Percentiles rank a stretch among this genome's conserved stretches.
These are phyloP conservation scores for Termitomyces sp. DNA, from an alignment of 768 basidiomycete genomes.

Conservation along the genomic window DNA sequence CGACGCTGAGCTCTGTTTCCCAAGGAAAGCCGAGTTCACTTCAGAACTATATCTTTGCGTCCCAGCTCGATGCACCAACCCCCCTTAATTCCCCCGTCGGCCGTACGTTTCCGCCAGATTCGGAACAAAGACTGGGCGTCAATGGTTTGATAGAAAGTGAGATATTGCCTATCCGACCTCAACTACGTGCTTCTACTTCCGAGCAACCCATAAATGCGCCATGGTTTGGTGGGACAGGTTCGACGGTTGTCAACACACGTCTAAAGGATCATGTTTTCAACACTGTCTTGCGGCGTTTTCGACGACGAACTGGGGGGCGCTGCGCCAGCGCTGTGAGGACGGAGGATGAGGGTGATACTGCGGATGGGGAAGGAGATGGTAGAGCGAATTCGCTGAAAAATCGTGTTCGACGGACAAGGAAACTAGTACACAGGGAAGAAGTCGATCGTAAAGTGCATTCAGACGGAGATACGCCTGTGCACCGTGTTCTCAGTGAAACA, in stretches of 20 bases:
- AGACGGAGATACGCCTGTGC: constrained; percentile 33
- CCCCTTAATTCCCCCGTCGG: constrained; percentile 40
- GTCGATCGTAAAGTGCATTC: constrained; percentile 34
- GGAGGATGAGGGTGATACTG: constrained; percentile 55
- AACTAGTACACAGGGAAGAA: constrained; percentile 37
- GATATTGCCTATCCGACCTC: constrained; percentile 25
- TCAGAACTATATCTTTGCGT: constrained; percentile 30
- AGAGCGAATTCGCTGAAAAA: constrained; percentile 19
- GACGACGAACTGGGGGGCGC: constrained; percentile 43
- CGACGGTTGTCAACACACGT: constrained; percentile 89
- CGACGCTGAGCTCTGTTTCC: constrained; percentile 15
- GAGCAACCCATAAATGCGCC: constrained; percentile 34
- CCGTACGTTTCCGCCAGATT: constrained; percentile 25
- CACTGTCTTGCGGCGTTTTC: constrained; percentile 74
- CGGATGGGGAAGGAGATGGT: constrained; percentile 33
- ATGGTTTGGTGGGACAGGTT: constrained; percentile 86
- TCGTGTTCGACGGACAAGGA: constrained; percentile 27
- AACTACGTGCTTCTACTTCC: constrained; percentile 35
- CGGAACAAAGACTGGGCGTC: constrained; percentile 17
- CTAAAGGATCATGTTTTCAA: constrained; percentile 95
- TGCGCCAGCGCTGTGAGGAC: constrained; percentile 32
- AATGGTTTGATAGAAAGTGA: constrained; percentile 24
- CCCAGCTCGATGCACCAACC: constrained; percentile 39
- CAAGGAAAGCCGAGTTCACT: constrained; percentile 34
- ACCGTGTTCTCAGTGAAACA: constrained; percentile 65